These are phyloP conservation scores for Arabidopsis hybrid DNA, from an alignment of 441 rosid genomes.

Conservation along the genomic window DNA sequence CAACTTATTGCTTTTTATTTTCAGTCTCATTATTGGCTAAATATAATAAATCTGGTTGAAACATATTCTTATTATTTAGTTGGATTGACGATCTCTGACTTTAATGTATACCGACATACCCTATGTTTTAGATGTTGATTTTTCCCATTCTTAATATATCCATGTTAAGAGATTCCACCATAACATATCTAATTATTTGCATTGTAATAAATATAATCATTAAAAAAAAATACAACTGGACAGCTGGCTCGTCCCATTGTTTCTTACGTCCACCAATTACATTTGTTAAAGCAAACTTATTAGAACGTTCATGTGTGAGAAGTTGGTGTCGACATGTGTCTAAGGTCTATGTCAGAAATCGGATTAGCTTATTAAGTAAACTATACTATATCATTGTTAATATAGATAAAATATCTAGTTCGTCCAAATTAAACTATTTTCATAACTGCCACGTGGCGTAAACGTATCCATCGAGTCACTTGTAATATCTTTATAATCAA, in stretches of 20 bases:
- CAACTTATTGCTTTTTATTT: not conserved
- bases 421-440: not conserved
- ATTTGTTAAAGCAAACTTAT: slow-evolving; percentile 15
- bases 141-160: no score
- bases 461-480: not conserved
- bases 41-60: not conserved
- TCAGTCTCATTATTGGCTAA: not conserved
- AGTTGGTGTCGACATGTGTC: not conserved
- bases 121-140: not conserved
- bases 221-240: not conserved
- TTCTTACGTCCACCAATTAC: slow-evolving; percentile 37
- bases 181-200: not conserved
- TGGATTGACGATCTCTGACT: not conserved
- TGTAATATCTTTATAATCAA: not conserved
- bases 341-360: not conserved
- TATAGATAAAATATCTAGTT: slow-evolving; percentile 1
- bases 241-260: slow-evolving; percentile 25
- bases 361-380: slow-evolving; percentile 1
- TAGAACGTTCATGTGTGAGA: not conserved
- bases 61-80: not conserved
- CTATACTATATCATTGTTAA: not conserved
- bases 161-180: not conserved
- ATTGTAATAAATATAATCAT: no score
- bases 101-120: slow-evolving; percentile 5
- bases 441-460: slow-evolving; percentile 17